These are phyloP conservation scores for Naganishia randhawae DNA, from an alignment of 768 basidiomycete genomes.

Conservation along the genomic window DNA sequence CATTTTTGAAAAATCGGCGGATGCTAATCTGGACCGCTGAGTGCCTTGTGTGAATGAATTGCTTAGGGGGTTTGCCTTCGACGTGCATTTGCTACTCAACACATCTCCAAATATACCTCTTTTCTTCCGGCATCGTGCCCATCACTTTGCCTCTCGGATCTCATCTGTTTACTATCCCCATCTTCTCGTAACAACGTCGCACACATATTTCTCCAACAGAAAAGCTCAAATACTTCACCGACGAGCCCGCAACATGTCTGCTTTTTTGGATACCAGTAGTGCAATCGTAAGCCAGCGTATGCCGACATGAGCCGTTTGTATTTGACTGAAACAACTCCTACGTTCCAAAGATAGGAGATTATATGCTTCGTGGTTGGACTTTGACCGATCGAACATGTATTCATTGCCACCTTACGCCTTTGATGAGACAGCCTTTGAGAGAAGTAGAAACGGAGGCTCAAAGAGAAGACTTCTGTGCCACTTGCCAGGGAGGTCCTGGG, in stretches of 20 bases:
- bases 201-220: neutral
- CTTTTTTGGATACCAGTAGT: slow-evolving; percentile 8
- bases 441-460: slow-evolving; percentile 33
- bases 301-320: too few species aligned
- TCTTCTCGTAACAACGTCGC: neutral
- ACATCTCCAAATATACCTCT: neutral
- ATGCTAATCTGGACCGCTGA: too few species aligned
- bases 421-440: slow-evolving; percentile 46
- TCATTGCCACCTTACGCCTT: slow-evolving; percentile 40
- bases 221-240: neutral
- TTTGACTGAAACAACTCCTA: neutral
- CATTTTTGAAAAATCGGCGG: too few species aligned
- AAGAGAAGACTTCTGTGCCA: slow-evolving; percentile 46
- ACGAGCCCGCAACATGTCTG: neutral
- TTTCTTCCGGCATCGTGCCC: too few species aligned
- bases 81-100: neutral
- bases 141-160: too few species aligned
- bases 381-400: slow-evolving; percentile 47
- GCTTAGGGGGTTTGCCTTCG: too few species aligned
- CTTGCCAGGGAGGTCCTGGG: slow-evolving; percentile 45
- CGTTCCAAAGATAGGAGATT: slow-evolving; percentile 45
- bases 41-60: too few species aligned
- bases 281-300: neutral
- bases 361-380: slow-evolving; percentile 51
- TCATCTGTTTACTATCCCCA: too few species aligned